Base-by-base conservation (phyloP, 2,329 filamentous ascomycete genomes). In the Fusarium camptoceras region DNA sequence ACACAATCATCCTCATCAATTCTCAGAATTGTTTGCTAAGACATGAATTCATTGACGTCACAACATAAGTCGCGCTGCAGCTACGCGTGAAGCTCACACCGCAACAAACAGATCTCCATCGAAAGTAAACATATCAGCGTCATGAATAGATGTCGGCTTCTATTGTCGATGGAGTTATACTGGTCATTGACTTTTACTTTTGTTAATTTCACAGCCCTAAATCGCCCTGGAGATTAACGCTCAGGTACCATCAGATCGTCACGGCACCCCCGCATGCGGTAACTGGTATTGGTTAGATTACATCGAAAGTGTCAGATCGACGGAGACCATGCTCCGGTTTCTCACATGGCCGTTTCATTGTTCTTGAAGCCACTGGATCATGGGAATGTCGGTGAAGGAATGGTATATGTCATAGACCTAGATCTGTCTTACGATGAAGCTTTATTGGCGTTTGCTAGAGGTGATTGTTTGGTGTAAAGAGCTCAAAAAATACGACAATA, bases 181-280 rank as follows among this genome's bases (percentile, higher is more conserved):
- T 50, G 46, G 61, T 64, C 61, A 64, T 64, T 37, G 61, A 64
- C 59, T 64, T 64, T 59, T 59, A 39, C 46, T 30, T 59, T 47
- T 56, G 60, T 60, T 39, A 42, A 60, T 47, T 60, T 30, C 27
- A 18, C 3, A 55, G n/a, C 42, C 42, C 31, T 22, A 22, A 37
- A 53, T 25, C 7, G 42, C 60, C 27, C 30, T 48, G 22, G 9
- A 8, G 27, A 41, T 60, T 63, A 41, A 63, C 60, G 60, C 7
- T 48, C 59, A 63, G 59, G 55, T 60, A 63, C 57, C 20, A 31
- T 18, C 41, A 1, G 25, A 47, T 56, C 37, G 27, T 14, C 8
- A 28, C 47, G 20, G 11, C 30, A 34, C 20, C 49, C 20, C 49
- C 34, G 31, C 49, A 53, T 24, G 14, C 18, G 42, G 25, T 9